phyloP scores from a whole-genome alignment of 169 alveolate genomes.

The Amoebophrya sp. region DNA sequence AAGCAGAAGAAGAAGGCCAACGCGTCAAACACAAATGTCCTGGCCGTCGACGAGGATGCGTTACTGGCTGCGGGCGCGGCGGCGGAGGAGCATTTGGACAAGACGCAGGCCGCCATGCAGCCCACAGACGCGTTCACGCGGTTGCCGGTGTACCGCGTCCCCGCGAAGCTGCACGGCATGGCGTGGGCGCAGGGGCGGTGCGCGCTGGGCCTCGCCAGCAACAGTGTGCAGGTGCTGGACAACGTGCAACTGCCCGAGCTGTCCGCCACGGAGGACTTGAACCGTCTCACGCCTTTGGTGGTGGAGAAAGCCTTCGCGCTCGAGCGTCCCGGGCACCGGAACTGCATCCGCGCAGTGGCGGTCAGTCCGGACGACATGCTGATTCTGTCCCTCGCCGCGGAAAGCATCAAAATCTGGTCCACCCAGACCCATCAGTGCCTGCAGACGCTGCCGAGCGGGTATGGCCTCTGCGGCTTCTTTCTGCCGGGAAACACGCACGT shows the following conservation, averaged over 20 bases:
- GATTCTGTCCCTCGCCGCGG: not conserved
- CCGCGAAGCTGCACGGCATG: not conserved
- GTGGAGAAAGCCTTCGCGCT: too few species aligned
- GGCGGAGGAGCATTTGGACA: too few species aligned
- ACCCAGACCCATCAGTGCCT: not conserved
- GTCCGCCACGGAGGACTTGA: not conserved
- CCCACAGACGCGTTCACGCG: slow-evolving; percentile 19
- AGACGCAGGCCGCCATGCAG: not conserved
- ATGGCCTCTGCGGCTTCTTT: not conserved
- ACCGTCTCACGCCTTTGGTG: too few species aligned
- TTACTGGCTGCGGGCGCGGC: not conserved
- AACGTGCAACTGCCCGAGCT: not conserved
- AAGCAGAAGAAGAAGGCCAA: not conserved
- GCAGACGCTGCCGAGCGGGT: not conserved
- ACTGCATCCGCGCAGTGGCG: not conserved
- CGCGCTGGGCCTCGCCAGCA: not conserved
- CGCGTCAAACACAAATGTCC: too few species aligned
- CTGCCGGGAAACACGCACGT: slow-evolving; percentile 18
- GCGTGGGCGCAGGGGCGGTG: not conserved
- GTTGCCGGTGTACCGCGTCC: not conserved
- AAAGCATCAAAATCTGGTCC: not conserved
- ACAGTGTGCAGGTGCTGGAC: not conserved
- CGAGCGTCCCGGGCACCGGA: not conserved
- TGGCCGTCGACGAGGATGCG: not conserved
- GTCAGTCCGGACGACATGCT: not conserved